phyloP scores from a whole-genome alignment of 192 early-diverging fungal genomes.

The Lobosporangium transversale region DNA sequence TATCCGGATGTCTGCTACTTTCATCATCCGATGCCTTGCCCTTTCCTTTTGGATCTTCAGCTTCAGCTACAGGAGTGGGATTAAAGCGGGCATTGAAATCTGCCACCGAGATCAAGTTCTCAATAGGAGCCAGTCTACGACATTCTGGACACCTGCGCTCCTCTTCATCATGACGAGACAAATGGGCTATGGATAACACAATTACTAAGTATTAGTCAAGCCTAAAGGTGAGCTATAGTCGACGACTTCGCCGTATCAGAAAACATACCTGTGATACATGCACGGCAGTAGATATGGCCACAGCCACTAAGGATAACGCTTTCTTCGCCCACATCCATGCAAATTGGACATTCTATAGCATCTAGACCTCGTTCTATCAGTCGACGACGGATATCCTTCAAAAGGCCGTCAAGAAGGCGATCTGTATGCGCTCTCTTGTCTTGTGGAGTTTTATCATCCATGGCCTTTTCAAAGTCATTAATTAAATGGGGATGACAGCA shows the following conservation, averaged over 20 bases:
- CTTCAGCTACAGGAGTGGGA: neutral
- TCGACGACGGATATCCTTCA: constrained; percentile 28
- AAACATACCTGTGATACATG: constrained; percentile 42
- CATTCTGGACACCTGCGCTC: constrained; percentile 47
- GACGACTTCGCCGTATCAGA: too few relatives aligned
- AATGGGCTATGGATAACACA: constrained; percentile 10
- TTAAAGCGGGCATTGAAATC: constrained; percentile 46
- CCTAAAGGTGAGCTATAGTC: too few relatives aligned
- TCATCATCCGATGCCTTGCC: constrained; percentile 17
- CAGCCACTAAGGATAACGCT: constrained; percentile 39
- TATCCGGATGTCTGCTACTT: constrained; percentile 19
- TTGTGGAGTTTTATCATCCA: constrained; percentile 1
- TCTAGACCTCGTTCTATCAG: constrained; percentile 37
- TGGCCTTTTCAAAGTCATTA: constrained; percentile 39
- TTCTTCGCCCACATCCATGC: constrained; percentile 50
- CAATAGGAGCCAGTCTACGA: constrained; percentile 7
- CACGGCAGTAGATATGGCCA: constrained; percentile 49
- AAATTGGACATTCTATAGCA: constrained; percentile 50
- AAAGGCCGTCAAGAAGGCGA: constrained; percentile 24
- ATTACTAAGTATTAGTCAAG: neutral
- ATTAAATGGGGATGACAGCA: constrained; percentile 63
- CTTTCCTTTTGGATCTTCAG: constrained; percentile 36
- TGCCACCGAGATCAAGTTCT: constrained; percentile 26
- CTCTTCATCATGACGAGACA: constrained; percentile 39
- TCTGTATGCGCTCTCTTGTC: constrained; percentile 16